phyloP scores from a whole-genome alignment of 768 basidiomycete species.

The Serpula lacrymans region DNA sequence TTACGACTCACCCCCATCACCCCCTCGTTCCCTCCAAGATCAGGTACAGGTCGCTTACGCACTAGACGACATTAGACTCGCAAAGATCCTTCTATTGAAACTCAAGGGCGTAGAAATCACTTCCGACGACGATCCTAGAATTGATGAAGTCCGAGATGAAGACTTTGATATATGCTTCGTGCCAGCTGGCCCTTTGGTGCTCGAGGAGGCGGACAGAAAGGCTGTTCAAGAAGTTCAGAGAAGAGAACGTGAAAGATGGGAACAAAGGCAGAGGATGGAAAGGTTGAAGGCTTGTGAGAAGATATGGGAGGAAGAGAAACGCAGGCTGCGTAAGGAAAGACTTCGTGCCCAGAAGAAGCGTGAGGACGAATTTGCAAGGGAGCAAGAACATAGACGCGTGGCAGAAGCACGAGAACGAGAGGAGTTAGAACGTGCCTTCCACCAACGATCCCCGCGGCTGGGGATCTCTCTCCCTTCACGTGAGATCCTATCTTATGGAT shows the following conservation, averaged over 20 bases:
- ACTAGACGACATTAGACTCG: conserved; percentile 61
- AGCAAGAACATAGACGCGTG: conserved; percentile 22
- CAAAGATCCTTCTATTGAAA: conserved; percentile 59
- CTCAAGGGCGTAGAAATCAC: conserved; percentile 60
- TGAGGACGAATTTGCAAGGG: conserved; percentile 24
- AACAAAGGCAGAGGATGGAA: conserved; percentile 33
- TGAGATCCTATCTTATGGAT: conserved; percentile 3
- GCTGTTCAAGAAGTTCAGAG: conserved; percentile 33
- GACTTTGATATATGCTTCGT: conserved; percentile 39
- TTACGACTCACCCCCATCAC: conserved; percentile 43
- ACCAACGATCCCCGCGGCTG: conserved; percentile 18
- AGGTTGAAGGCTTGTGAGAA: conserved; percentile 43
- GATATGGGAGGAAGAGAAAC: conserved; percentile 48
- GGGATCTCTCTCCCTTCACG: conserved; percentile 5
- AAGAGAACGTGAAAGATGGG: conserved; percentile 31
- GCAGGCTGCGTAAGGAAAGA: conserved; percentile 38
- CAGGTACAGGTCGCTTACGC: conserved; percentile 68
- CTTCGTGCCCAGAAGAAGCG: conserved; percentile 29
- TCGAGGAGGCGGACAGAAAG: conserved; percentile 41
- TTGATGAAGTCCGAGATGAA: conserved; percentile 54
- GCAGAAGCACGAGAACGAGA: conserved; percentile 13
- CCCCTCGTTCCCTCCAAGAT: conserved; percentile 51
- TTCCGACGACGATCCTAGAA: conserved; percentile 58
- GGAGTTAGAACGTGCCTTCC: conserved; percentile 6
- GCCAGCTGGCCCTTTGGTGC: conserved; percentile 33